Base-by-base conservation (phyloP, 139 green algal species). In the Mesostigma viride region DNA sequence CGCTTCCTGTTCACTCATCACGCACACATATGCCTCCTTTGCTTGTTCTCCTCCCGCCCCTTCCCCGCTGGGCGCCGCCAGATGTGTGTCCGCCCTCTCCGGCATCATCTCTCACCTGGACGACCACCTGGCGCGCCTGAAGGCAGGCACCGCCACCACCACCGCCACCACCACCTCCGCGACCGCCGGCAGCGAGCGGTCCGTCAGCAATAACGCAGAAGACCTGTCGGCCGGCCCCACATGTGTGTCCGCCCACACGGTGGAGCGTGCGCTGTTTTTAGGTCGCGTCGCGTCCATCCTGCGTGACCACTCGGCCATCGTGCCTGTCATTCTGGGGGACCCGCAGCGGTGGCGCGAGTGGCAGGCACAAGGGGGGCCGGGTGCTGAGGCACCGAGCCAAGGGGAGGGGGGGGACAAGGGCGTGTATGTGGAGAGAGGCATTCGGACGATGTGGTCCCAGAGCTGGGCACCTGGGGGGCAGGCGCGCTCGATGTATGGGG, bases 211-310 rank as follows among this genome's bases (percentile, higher is more conserved):
- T n/a, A n/a, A n/a, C n/a, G n/a, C n/a, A n/a, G n/a, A n/a, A n/a
- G n/a, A n/a, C n/a, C n/a, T n/a, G n/a, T n/a, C n/a, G n/a, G n/a
- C n/a, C n/a, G n/a, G n/a, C n/a, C n/a, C n/a, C n/a, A n/a, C n/a
- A n/a, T n/a, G n/a, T n/a, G n/a, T n/a, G n/a, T n/a, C n/a, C n/a
- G n/a, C n/a, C n/a, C n/a, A n/a, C n/a, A n/a, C 31, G 0, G 78
- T 81, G n/a, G 75, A 86, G 64, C 71, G 83, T 64, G 75, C 84
- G 22, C 70, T 94, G 40, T 48, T 76, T 22, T 57, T 76, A 56
- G 69, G 69, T 1, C 69, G 69, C 17, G 33, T 76, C 1, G 65
- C 22, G 2, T 62, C 69, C 1, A 62, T 65, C 3, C 35, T 77
- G 35, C 64, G 56, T 1, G 40, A 77, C 64, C 40, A 59, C 3